These are phyloP conservation scores for Debaryomyces prosopidis DNA, from an alignment of 805 yeast species.

Conservation along the genomic window DNA sequence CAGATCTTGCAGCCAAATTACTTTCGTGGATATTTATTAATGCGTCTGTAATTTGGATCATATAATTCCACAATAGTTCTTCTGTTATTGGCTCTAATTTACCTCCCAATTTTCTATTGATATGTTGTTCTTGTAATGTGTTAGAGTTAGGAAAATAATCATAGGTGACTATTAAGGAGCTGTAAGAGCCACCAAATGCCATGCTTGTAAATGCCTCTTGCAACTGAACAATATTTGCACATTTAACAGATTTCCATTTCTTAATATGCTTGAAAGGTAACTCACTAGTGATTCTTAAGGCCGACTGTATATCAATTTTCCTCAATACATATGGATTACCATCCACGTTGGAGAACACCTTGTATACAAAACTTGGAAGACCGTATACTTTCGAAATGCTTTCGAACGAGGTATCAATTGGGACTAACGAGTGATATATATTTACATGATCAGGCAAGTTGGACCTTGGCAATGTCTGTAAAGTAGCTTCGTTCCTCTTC, in stretches of 20 bases:
- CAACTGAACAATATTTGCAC: constrained; percentile 62
- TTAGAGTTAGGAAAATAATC: constrained; percentile 81
- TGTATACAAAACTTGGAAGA: constrained; percentile 63
- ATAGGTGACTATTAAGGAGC: constrained; percentile 71
- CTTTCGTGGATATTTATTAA: constrained; percentile 62
- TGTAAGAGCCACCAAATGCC: constrained; percentile 70
- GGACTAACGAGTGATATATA: constrained; percentile 79
- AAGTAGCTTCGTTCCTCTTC: constrained; percentile 75
- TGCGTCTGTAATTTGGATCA: constrained; percentile 74
- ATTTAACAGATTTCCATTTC: constrained; percentile 60
- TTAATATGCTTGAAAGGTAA: constrained; percentile 59
- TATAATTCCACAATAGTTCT: constrained; percentile 70
- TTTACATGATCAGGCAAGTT: constrained; percentile 59
- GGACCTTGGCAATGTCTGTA: constrained; percentile 57
- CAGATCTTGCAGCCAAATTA: constrained; percentile 61
- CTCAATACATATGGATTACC: constrained; percentile 78
- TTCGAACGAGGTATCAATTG: constrained; percentile 57
- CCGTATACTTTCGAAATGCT: constrained; percentile 45
- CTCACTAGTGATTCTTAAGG: constrained; percentile 39
- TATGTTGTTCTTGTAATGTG: constrained; percentile 71
- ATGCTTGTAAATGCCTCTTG: constrained; percentile 85
- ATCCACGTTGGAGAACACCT: constrained; percentile 75
- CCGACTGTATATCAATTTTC: constrained; percentile 52
- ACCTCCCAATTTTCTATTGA: constrained; percentile 42
- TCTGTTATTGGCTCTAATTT: constrained; percentile 58